Conservation (phyloP, 2,329 filamentous ascomycete species). For the Colletotrichum sp. region DNA sequence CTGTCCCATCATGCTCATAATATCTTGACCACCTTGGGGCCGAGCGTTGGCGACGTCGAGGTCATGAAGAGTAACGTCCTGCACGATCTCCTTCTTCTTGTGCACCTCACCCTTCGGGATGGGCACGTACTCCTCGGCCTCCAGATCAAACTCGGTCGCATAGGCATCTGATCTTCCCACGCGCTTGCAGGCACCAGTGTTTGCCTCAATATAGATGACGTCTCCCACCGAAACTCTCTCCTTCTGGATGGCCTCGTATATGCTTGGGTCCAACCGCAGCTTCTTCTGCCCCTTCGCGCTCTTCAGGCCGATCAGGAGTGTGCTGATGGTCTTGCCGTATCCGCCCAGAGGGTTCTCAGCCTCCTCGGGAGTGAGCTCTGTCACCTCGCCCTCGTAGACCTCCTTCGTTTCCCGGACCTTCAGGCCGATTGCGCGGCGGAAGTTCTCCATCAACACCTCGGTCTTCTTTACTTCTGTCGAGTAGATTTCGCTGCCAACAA, state of each 20-base stretch:
- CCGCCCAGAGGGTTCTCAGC: slow-evolving; percentile 96
- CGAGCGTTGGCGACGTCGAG: slow-evolving; percentile 94
- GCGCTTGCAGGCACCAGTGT: slow-evolving; percentile 96
- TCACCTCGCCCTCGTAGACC: slow-evolving; percentile 98
- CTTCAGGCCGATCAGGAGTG: slow-evolving; percentile 92
- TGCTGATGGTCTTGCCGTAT: slow-evolving; percentile 97
- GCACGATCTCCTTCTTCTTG: slow-evolving; percentile 99
- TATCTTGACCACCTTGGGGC: slow-evolving; percentile 96
- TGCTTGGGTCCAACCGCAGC: slow-evolving; percentile 92
- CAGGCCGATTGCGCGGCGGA: slow-evolving; percentile 92
- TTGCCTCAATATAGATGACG: slow-evolving; percentile 99
- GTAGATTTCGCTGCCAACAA: slow-evolving; percentile 97
- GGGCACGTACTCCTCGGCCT: slow-evolving; percentile 98
- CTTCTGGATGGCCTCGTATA: slow-evolving; percentile 99
- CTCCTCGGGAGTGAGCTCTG: slow-evolving; percentile 96
- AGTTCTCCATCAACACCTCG: slow-evolving; percentile 99
- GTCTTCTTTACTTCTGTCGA: slow-evolving; percentile 99
- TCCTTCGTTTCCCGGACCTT: slow-evolving; percentile 99
- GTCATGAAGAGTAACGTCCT: slow-evolving; percentile 97
- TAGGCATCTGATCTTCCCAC: slow-evolving; percentile 96
- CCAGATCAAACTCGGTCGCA: slow-evolving; percentile 96
- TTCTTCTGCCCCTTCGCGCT: slow-evolving; percentile 98
- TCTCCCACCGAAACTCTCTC: slow-evolving; percentile 95
- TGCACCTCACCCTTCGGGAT: slow-evolving; percentile 99
- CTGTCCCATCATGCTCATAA: slow-evolving; percentile 99